These are phyloP conservation scores for Bathelium albidoporum DNA, from an alignment of 495 filamentous ascomycete genomes.

Conservation along the genomic window DNA sequence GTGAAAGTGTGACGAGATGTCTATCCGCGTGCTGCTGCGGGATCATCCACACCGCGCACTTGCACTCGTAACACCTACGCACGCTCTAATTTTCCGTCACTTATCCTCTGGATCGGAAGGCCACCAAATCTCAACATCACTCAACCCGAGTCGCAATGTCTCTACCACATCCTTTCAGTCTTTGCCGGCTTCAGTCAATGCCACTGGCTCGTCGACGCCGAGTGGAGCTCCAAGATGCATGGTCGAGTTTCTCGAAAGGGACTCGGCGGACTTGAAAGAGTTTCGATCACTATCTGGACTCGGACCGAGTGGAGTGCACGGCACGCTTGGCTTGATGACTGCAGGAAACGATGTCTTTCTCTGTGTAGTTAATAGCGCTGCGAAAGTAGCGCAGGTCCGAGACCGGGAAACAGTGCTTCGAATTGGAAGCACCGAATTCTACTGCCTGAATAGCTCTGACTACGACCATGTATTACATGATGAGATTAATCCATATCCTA, in stretches of 20 bases:
- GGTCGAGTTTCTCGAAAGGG: constrained; percentile 68
- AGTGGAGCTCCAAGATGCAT: constrained; percentile 54
- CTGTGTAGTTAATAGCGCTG: constrained; percentile 73
- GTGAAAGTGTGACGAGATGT: neutral
- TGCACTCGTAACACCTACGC: constrained; percentile 64
- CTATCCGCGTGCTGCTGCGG: constrained; percentile 39
- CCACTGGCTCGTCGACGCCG: constrained; percentile 21
- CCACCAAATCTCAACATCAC: constrained; percentile 13
- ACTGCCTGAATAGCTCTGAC: constrained; percentile 74
- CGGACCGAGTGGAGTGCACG: constrained; percentile 49
- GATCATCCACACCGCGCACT: constrained; percentile 79
- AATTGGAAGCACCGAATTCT: constrained; percentile 82
- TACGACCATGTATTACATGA: constrained; percentile 65
- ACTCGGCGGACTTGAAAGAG: constrained; percentile 55
- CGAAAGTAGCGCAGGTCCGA: constrained; percentile 67
- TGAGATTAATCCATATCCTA: constrained; percentile 45
- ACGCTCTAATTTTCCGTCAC: constrained; percentile 76
- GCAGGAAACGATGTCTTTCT: constrained; percentile 80
- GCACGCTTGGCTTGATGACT: constrained; percentile 84
- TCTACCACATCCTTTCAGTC: constrained; percentile 37
- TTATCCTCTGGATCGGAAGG: constrained; percentile 44
- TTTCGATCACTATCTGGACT: constrained; percentile 63
- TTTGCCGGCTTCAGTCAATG: constrained; percentile 13
- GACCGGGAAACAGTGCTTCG: constrained; percentile 81
- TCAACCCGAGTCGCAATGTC: constrained; percentile 34